Evolutionary conservation across 306 rosid species (phyloP), one percentile per base, ranked within the genome.

Genomic region (apple (Malus domestica)): DNA sequence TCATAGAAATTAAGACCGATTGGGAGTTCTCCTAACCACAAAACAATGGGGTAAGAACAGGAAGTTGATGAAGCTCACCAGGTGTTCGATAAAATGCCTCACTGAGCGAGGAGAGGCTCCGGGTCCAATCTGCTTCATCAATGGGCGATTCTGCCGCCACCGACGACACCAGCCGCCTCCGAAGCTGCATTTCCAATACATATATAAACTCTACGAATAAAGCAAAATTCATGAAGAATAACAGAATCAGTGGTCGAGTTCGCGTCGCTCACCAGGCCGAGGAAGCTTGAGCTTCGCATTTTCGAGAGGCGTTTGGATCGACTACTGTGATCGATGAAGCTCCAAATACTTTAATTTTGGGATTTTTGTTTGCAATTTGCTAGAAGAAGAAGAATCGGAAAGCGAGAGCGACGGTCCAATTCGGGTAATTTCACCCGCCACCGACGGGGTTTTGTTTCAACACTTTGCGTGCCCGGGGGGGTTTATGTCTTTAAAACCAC

Each of bases 121-220:
- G 45, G 49, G 81, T 77, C 27, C 78, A 68, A 20, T 80, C 30
- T 8, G 74, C 81, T 67, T 71, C 72, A 66, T 76, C 83, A 57
- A 78, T 68, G 27, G 79, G 44, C 61, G 84, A 70, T 73, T 81
- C 85, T 23, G 71, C 84, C 20, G 85, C 71, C 72, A 77, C 10
- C 12, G 90, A 81, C 27, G 93, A 81, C 65, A 85, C 71, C 61
- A 92, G 80, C 69, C 76, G 83, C 79, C 88, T 90, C 88, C 90
- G 92, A 83, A 75, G 83, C 97, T 89, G 90, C 84, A 71, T 60
- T 60, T 67, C 14, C 68, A 73, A 4, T 55, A 67, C 55, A 51
- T 30, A 58, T 22, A 67, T 15, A 42, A 27, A 42, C 16, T 5
- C 8, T 58, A 5, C 25, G 4, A 20, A 46, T 27, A 11, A 55